phyloP scores from a whole-genome alignment of 192 early-diverging fungal species.

The Gaertneriomyces sp. region DNA sequence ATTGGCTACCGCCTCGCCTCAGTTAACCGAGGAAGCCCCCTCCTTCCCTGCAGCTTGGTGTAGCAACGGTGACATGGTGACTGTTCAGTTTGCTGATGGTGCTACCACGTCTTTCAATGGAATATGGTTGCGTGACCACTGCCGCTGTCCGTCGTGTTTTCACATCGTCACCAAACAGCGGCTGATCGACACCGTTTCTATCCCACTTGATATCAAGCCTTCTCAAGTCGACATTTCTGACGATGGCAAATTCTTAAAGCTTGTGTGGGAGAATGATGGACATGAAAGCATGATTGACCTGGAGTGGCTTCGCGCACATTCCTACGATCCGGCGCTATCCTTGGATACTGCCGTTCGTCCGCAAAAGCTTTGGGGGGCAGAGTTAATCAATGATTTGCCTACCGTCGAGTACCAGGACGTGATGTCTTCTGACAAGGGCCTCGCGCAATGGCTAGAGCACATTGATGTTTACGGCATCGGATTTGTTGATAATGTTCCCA shows the following conservation, averaged over 20 bases:
- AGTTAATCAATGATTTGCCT: conserved; percentile 37
- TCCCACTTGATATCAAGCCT: conserved; percentile 58
- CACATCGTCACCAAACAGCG: conserved; percentile 74
- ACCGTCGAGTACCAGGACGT: conserved; percentile 55
- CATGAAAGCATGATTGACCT: conserved; percentile 59
- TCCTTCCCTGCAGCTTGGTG: neutral
- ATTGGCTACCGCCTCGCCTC: too few species aligned
- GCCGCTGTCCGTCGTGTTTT: conserved; percentile 71
- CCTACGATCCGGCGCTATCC: conserved; percentile 58
- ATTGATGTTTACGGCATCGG: conserved; percentile 71
- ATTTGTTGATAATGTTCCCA: conserved; percentile 69
- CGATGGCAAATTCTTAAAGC: conserved; percentile 31
- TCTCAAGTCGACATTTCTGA: conserved; percentile 33
- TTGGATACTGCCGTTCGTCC: neutral
- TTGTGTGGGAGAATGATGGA: conserved; percentile 43
- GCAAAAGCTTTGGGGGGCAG: conserved; percentile 39
- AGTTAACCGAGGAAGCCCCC: too few species aligned
- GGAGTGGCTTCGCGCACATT: conserved; percentile 62
- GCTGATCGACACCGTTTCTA: conserved; percentile 60
- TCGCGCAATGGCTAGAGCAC: conserved; percentile 64
- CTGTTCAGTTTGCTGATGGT: conserved; percentile 24
- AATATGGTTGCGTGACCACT: conserved; percentile 85
- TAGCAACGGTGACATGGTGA: neutral
- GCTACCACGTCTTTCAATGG: conserved; percentile 39
- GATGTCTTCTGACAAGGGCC: conserved; percentile 63